Evolutionary conservation across 805 yeast species (phyloP), one percentile per base, ranked within the genome.

Genomic region (Saturnispora hagleri): DNA sequence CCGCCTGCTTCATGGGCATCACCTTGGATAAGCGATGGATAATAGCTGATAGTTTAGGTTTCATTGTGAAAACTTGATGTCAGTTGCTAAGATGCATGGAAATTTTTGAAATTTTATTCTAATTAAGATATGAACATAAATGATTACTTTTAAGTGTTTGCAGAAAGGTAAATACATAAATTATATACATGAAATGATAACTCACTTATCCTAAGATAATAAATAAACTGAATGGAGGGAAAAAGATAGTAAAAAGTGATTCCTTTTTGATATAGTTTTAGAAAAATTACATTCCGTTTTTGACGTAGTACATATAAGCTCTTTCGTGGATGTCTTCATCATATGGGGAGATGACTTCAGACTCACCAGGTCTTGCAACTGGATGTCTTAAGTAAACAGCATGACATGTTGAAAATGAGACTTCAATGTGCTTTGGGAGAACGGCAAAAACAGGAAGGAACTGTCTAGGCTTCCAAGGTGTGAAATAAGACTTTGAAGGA

Each of bases 381-480:
- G 99, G 99, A 67, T 93, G 96, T 70, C 97, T 84, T 67, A 93
- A 71, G 69, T 91, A 93, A n/a, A 93, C 86, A 5, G 97, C 97
- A 67, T 90, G 97, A 66, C 98, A 91, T 5, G 97, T 89, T 56
- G 79, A 78, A 68, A 87, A 91, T 22, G 95, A 86, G 44, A 93
- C 73, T 71, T 93, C 98, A 51, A 93, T 73, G 69, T 93, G 98
- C 56, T 86, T 83, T 28, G 99, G 99, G 62, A 88, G 76, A 54
- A 93, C 79, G 12, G 97, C 93, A 69, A 89, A 87, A 46, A 96
- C 95, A 2, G 96, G 90, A 57, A 93, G 70, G 70, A 91, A 93
- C 43, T 89, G 93, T 70, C 97, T 84, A 58, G 97, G 95, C 54
- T 83, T 77, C 97, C 97, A 93, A 49, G 99, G 99, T 2, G 98